These are phyloP conservation scores for Melanomma pulvis-pyrius DNA, from an alignment of 495 filamentous ascomycete species.

Conservation along the genomic window DNA sequence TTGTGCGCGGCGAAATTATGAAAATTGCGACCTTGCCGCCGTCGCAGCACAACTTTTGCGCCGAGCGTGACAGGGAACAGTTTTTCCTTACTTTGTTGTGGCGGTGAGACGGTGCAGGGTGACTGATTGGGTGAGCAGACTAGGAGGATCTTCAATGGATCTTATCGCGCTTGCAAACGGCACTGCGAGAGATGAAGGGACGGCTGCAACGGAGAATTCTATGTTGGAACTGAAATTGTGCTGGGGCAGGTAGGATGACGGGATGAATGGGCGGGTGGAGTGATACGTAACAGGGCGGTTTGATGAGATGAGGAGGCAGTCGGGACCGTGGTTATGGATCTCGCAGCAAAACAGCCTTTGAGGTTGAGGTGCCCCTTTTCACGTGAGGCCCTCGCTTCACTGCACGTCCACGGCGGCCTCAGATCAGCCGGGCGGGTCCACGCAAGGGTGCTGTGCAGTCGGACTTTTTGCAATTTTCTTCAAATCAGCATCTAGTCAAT, in stretches of 20 bases:
- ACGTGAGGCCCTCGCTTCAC: slow-evolving; percentile 6
- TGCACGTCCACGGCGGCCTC: slow-evolving; percentile 4
- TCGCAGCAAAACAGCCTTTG: not conserved
- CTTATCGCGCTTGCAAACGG: slow-evolving; percentile 16
- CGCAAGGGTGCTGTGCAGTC: not conserved
- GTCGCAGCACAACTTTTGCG: slow-evolving; percentile 1
- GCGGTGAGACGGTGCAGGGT: slow-evolving; percentile 12
- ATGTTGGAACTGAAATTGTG: not conserved
- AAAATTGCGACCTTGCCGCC: not conserved
- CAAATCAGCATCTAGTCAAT: slow-evolving; percentile 20
- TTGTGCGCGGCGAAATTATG: not conserved
- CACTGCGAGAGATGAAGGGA: slow-evolving; percentile 16
- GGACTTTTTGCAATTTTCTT: slow-evolving; percentile 22
- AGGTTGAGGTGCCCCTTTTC: slow-evolving; percentile 12
- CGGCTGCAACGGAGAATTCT: not conserved
- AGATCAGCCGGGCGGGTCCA: slow-evolving; percentile 26
- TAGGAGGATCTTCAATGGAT: slow-evolving; percentile 20
- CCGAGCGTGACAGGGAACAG: slow-evolving; percentile 2
- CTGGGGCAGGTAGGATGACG: not conserved
- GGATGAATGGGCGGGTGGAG: slow-evolving; percentile 12
- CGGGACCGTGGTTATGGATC: slow-evolving; percentile 5
- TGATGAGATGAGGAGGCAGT: slow-evolving; percentile 4
- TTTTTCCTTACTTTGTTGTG: not conserved
- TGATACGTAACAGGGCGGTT: slow-evolving; percentile 8
- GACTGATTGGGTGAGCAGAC: slow-evolving; percentile 5